phyloP scores from a whole-genome alignment of 345 rosid species.

The Brassica juncea region DNA sequence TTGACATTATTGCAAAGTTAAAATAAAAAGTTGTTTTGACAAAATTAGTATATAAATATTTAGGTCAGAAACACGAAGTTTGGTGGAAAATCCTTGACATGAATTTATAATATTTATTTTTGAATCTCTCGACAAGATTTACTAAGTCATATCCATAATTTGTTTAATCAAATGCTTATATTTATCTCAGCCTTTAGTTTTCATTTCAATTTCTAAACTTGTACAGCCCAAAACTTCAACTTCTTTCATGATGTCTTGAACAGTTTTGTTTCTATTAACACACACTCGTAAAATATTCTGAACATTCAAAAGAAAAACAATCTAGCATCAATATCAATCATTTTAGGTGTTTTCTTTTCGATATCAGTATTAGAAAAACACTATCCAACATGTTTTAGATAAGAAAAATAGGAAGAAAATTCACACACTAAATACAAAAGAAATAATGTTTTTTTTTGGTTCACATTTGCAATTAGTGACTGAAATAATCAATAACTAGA shows the following conservation, averaged over 20 bases:
- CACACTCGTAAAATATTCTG: neutral
- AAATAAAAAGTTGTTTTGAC: constrained; percentile 22
- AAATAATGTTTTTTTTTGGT: neutral
- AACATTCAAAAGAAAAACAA: neutral
- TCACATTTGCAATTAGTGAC: neutral
- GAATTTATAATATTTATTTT: constrained; percentile 8
- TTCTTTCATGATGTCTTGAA: neutral
- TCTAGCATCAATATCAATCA: neutral
- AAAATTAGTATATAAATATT: constrained; percentile 7
- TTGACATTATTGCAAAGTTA: constrained; percentile 23
- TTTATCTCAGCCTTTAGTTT: neutral
- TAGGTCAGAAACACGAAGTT: constrained; percentile 32
- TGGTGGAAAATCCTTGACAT: constrained; percentile 12
- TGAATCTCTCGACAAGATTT: neutral
- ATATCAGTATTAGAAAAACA: neutral
- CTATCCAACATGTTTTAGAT: neutral
- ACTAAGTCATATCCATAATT: neutral
- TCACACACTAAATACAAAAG: neutral
- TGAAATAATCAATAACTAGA: neutral
- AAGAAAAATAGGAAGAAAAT: neutral
- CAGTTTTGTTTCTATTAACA: neutral
- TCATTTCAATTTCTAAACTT: neutral
- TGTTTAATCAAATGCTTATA: constrained; percentile 1
- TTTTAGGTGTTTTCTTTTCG: neutral
- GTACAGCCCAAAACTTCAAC: neutral